A percentile compares a stretch with the other conserved stretches of the same genome.
These are phyloP conservation scores for Gnetum montanum DNA, from an alignment of 75 land plant species.

Conservation along the genomic window DNA sequence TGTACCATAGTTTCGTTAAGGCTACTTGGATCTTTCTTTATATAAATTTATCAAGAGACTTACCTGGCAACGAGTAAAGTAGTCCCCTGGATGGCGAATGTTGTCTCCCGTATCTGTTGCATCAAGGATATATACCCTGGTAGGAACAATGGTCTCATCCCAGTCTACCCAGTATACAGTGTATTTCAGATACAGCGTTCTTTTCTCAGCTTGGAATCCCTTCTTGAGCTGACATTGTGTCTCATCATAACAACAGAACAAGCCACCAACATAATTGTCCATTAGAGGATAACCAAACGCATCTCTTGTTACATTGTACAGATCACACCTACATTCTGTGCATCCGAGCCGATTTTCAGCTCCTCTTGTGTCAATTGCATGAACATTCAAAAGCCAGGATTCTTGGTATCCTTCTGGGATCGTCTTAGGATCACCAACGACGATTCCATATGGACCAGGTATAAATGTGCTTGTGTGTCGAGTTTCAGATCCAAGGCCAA, in stretches of 20 bases:
- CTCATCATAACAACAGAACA: constrained; percentile 69
- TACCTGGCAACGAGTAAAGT: constrained; percentile 33
- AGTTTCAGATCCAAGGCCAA: constrained; percentile 86
- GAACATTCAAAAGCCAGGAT: constrained; percentile 77
- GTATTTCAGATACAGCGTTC: constrained; percentile 61
- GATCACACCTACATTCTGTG: constrained; percentile 74
- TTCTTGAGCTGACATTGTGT: constrained; percentile 48
- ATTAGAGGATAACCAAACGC: constrained; percentile 30
- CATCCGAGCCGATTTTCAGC: constrained; percentile 60
- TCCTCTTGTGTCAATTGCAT: constrained; percentile 89
- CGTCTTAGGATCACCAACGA: constrained; percentile 48
- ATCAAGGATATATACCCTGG: constrained; percentile 58
- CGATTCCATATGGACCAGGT: constrained; percentile 80
- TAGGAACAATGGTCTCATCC: constrained; percentile 54
- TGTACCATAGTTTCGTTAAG: too few species aligned
- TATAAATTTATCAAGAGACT: too few species aligned
- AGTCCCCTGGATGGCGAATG: constrained; percentile 4
- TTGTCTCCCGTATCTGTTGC: constrained; percentile 48
- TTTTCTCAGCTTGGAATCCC: constrained; percentile 32
- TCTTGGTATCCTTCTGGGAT: constrained; percentile 61
- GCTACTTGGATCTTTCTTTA: too few species aligned
- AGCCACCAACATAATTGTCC: constrained; percentile 57
- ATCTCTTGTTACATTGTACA: constrained; percentile 63
- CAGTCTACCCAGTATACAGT: constrained; percentile 67
- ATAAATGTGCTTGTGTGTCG: constrained; percentile 55